Percentiles rank a stretch among this genome's conserved stretches.
These are phyloP conservation scores for Corinectria fuckeliana DNA, from an alignment of 2,329 filamentous ascomycete species.

Conservation along the genomic window DNA sequence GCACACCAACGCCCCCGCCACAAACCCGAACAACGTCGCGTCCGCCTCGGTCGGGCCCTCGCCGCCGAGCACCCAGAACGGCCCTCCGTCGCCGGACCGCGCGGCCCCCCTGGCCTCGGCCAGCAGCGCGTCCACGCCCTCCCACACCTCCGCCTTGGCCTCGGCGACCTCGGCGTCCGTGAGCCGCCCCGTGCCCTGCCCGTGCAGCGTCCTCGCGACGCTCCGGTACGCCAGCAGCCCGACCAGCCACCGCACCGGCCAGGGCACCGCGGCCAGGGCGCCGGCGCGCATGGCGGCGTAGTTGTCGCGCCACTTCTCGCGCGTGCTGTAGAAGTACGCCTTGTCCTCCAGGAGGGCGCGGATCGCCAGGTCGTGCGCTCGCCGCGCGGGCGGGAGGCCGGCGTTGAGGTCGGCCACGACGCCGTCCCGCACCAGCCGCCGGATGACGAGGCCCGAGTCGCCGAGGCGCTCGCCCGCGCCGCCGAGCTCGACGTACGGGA, in stretches of 20 bases:
- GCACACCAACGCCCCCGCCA: constrained; percentile 58
- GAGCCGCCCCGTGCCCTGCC: constrained; percentile 62
- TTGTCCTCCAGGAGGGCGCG: constrained; percentile 65
- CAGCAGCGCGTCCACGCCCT: constrained; percentile 54
- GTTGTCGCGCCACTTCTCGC: constrained; percentile 66
- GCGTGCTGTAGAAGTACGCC: constrained; percentile 61
- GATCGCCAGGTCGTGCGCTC: constrained; percentile 58
- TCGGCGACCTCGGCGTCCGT: constrained; percentile 54
- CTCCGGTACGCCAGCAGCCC: constrained; percentile 57
- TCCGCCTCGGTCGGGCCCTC: constrained; percentile 63
- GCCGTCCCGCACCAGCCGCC: constrained; percentile 48
- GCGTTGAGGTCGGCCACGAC: constrained; percentile 56
- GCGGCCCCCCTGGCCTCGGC: constrained; percentile 41
- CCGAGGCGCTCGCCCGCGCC: constrained; percentile 41
- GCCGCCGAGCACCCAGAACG: constrained; percentile 66
- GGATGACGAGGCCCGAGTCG: constrained; percentile 64
- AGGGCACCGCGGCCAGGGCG: constrained; percentile 56
- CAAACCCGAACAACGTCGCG: constrained; percentile 62
- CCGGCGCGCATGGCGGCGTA: constrained; percentile 64
- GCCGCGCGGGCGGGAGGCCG: constrained; percentile 45
- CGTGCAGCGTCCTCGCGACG: constrained; percentile 53
- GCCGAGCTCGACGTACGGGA: constrained; percentile 60
- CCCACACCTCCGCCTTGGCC: constrained; percentile 61
- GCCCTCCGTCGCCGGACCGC: constrained; percentile 32
- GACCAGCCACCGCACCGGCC: constrained; percentile 56